phyloP scores from a whole-genome alignment of 208 protist genomes.

The Sergeia podlipaevii region DNA sequence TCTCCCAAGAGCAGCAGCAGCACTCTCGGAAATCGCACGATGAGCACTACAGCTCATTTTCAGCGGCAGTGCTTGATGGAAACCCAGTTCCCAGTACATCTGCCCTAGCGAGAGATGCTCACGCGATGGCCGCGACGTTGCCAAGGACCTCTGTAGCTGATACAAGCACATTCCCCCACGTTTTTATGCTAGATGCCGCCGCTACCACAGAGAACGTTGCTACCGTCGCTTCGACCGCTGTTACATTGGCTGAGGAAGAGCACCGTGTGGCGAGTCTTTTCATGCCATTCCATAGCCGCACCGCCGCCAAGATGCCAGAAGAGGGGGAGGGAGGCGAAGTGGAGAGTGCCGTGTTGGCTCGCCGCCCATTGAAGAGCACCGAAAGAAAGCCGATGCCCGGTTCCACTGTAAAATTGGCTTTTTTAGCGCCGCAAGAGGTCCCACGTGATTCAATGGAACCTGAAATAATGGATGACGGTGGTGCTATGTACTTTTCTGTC shows the following conservation, averaged over 20 bases:
- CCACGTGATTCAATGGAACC: neutral
- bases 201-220: neutral
- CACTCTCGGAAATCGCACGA: no score
- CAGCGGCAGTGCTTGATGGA: no score
- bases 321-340: neutral
- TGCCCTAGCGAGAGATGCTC: no score
- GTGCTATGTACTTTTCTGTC: neutral
- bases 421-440: neutral
- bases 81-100: no score
- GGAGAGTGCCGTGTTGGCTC: neutral
- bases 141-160: neutral
- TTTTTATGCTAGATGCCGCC: neutral
- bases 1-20: no score
- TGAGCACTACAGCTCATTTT: no score
- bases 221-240: neutral
- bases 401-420: no score
- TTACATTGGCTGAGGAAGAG: neutral
- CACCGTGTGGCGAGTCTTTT: neutral
- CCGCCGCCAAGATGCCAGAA: neutral
- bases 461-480: conserved; percentile 4
- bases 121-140: neutral
- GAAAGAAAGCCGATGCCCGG: no score
- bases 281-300: neutral
- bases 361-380: no score
- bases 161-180: neutral